Evolutionary conservation across 169 alveolate species (phyloP).

Genomic region (Plasmodium cynomolgi): DNA sequence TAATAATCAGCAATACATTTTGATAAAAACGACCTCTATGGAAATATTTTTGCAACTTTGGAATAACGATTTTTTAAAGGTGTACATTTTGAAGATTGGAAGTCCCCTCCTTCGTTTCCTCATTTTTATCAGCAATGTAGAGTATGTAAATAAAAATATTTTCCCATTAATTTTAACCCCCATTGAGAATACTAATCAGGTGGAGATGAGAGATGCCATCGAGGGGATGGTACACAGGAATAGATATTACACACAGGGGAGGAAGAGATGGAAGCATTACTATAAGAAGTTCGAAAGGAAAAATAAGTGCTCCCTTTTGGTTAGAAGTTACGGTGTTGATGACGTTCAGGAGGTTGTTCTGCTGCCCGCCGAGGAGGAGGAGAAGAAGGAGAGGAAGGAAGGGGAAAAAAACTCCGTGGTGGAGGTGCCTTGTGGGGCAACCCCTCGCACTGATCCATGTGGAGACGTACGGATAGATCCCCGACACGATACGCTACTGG

Average conservation of each 20-base stretch:
- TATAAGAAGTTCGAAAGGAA: neutral
- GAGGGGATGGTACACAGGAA: neutral
- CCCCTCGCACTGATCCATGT: neutral
- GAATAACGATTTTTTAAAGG: slow-evolving; percentile 53
- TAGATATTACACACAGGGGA: slow-evolving; percentile 1
- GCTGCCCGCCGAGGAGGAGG: neutral
- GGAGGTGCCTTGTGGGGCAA: neutral
- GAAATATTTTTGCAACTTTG: slow-evolving; percentile 65
- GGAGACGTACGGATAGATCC: neutral
- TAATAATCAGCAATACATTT: slow-evolving; percentile 55
- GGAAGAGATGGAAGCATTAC: slow-evolving; percentile 26
- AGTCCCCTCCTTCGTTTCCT: slow-evolving; percentile 30
- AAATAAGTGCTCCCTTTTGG: neutral
- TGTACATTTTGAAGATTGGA: slow-evolving; percentile 31
- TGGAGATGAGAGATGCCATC: neutral
- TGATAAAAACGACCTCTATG: slow-evolving; percentile 53
- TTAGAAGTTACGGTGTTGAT: neutral
- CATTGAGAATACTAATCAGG: slow-evolving; percentile 30
- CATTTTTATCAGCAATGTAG: slow-evolving; percentile 55
- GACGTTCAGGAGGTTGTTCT: neutral
- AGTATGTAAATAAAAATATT: slow-evolving; percentile 59
- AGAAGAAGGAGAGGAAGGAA: too few relatives aligned
- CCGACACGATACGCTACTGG: slow-evolving; percentile 15
- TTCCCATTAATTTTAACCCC: slow-evolving; percentile 15
- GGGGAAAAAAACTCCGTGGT: neutral